These are phyloP conservation scores for Euphorbia peplus DNA, from an alignment of 345 rosid species.

Conservation along the genomic window DNA sequence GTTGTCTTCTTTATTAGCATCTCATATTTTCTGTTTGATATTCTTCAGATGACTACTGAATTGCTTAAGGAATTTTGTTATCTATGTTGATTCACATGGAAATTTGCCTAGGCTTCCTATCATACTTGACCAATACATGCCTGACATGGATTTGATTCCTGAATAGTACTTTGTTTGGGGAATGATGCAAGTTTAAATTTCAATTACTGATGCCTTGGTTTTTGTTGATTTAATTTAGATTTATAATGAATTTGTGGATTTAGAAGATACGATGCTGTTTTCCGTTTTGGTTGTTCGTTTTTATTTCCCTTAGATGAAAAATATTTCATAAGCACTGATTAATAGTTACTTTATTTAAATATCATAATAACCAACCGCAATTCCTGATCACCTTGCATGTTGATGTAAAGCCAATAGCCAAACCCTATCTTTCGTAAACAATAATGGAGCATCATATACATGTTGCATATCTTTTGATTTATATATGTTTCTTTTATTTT, in stretches of 20 bases:
- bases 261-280: not conserved
- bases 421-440: not conserved
- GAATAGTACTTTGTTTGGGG: constrained; percentile 82
- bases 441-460: not conserved
- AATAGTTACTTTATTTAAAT: too few relatives aligned
- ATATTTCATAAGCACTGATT: too few relatives aligned
- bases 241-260: not conserved
- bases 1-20: not conserved
- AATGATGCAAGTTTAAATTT: constrained; percentile 68
- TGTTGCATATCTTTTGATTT: not conserved
- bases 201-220: constrained; percentile 2
- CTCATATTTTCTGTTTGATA: constrained; percentile 11
- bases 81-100: constrained; percentile 61
- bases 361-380: too few relatives aligned
- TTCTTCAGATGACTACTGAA: constrained; percentile 68
- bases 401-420: too few relatives aligned
- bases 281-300: too few relatives aligned
- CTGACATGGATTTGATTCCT: constrained; percentile 95
- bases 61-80: constrained; percentile 77
- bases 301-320: not conserved
- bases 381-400: too few relatives aligned
- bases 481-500: not conserved
- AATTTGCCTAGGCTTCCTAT: constrained; percentile 83
- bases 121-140: constrained; percentile 87
- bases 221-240: constrained; percentile 4